Evolutionary conservation across 169 alveolate species (phyloP).

Genomic region (Eimeria tenella): DNA sequence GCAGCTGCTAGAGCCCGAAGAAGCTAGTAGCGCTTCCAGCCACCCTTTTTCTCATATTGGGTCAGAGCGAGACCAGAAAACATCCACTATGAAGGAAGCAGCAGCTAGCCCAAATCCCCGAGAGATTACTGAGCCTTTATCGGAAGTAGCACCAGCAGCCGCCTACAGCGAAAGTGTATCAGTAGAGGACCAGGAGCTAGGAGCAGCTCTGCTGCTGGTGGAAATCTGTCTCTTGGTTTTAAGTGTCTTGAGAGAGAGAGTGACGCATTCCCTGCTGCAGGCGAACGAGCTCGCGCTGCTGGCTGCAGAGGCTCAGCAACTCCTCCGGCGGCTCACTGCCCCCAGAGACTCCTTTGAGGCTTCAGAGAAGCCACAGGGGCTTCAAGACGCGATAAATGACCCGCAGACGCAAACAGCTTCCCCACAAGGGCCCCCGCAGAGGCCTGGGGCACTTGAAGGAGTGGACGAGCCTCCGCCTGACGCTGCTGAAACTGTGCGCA

Average conservation of each 20-base stretch:
- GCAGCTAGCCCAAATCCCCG: too few species aligned
- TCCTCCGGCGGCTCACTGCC: background rate
- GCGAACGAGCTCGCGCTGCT: constrained; percentile 19
- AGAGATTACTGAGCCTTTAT: too few species aligned
- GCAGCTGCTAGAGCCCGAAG: background rate
- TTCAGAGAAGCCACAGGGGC: background rate
- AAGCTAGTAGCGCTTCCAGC: too few species aligned
- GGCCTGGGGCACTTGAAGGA: background rate
- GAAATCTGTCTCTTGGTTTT: background rate
- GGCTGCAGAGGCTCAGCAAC: background rate
- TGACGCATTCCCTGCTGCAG: background rate
- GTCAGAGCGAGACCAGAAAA: too few species aligned
- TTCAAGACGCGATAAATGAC: too few species aligned
- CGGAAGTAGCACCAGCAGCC: too few species aligned
- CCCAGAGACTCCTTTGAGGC: background rate
- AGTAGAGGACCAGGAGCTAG: background rate
- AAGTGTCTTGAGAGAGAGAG: background rate
- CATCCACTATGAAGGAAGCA: too few species aligned
- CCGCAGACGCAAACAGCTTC: background rate
- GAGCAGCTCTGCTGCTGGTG: background rate
- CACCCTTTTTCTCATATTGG: too few species aligned
- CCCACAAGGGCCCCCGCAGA: background rate
- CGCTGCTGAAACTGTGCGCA: too few species aligned
- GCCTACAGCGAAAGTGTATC: background rate
- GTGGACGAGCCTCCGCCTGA: background rate